Percentiles rank a stretch among this genome's conserved stretches.
phyloP scores from a whole-genome alignment of 2,329 filamentous ascomycete genomes.

The Cordyceps farinosa region DNA sequence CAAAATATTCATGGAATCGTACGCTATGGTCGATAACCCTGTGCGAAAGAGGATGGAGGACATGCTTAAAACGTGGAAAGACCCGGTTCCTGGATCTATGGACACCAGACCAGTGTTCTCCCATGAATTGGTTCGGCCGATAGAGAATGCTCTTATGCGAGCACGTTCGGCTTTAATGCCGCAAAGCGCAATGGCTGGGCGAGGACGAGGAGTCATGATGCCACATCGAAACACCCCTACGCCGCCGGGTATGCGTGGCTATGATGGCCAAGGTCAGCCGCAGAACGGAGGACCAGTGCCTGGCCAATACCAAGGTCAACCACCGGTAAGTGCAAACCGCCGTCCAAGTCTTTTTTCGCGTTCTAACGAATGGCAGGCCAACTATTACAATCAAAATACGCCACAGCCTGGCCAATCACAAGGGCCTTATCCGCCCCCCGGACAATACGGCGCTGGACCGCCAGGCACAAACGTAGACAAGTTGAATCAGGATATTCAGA shows the following conservation, averaged over 20 bases:
- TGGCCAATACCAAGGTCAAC: conserved; percentile 16
- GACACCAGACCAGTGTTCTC: conserved; percentile 92
- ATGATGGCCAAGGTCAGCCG: conserved; percentile 27
- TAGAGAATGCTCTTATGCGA: conserved; percentile 91
- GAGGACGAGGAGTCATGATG: conserved; percentile 47
- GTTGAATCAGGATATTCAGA: conserved; percentile 79
- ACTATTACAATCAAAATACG: conserved; percentile 33
- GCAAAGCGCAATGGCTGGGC: conserved; percentile 44
- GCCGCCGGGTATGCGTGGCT: conserved; percentile 51
- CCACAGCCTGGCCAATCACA: conserved; percentile 36
- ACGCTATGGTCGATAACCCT: conserved; percentile 77
- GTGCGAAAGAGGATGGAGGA: conserved; percentile 92
- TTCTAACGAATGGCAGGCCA: conserved; percentile 21
- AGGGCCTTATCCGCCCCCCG: conserved; percentile 40
- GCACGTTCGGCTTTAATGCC: conserved; percentile 61
- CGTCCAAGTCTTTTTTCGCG: background rate
- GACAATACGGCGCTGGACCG: conserved; percentile 38
- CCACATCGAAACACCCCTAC: conserved; percentile 72
- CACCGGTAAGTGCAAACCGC: background rate
- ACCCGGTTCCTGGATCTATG: conserved; percentile 88
- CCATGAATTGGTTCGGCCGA: conserved; percentile 78
- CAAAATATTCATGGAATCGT: conserved; percentile 94
- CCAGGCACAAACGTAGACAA: conserved; percentile 63
- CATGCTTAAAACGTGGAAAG: conserved; percentile 97
- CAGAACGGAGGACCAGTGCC: conserved; percentile 33